Percentiles rank a stretch among this genome's conserved stretches.
Evolutionary conservation across 1,139 yeast genomes (phyloP).

Genomic region (Geotrichum candidum): DNA sequence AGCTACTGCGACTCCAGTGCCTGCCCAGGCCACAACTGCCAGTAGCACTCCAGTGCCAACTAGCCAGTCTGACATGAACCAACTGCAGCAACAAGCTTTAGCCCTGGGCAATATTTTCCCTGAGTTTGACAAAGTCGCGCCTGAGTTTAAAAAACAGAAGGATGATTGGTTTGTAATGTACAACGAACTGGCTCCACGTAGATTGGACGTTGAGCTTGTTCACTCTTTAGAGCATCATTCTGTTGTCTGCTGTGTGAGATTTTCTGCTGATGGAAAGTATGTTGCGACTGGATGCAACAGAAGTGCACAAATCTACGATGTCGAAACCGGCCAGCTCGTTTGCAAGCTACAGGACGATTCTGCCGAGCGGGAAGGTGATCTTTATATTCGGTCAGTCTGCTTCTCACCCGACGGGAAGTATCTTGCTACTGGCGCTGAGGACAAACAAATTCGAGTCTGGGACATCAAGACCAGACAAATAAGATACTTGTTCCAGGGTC

Average conservation of each 20-base stretch:
- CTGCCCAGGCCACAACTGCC: slow-evolving; percentile 17
- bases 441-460: slow-evolving; percentile 94
- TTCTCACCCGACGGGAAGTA: slow-evolving; percentile 95
- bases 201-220: slow-evolving; percentile 78
- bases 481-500: slow-evolving; percentile 84
- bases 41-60: background rate
- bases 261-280: slow-evolving; percentile 69
- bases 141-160: slow-evolving; percentile 77
- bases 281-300: slow-evolving; percentile 97
- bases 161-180: slow-evolving; percentile 85
- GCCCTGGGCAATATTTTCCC: slow-evolving; percentile 53
- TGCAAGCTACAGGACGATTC: slow-evolving; percentile 81
- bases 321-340: slow-evolving; percentile 83
- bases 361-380: slow-evolving; percentile 55
- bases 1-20: slow-evolving; percentile 17
- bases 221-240: slow-evolving; percentile 88
- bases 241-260: slow-evolving; percentile 94
- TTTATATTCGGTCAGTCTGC: slow-evolving; percentile 91
- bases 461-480: slow-evolving; percentile 83
- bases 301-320: slow-evolving; percentile 90
- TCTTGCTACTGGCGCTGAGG: slow-evolving; percentile 97
- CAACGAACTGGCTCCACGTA: slow-evolving; percentile 75
- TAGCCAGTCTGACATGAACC: slow-evolving; percentile 25
- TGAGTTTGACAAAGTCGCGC: slow-evolving; percentile 70
- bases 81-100: slow-evolving; percentile 32